Conservation (phyloP, 2,329 filamentous ascomycete species). For the Raffaelea ambrosiae region DNA sequence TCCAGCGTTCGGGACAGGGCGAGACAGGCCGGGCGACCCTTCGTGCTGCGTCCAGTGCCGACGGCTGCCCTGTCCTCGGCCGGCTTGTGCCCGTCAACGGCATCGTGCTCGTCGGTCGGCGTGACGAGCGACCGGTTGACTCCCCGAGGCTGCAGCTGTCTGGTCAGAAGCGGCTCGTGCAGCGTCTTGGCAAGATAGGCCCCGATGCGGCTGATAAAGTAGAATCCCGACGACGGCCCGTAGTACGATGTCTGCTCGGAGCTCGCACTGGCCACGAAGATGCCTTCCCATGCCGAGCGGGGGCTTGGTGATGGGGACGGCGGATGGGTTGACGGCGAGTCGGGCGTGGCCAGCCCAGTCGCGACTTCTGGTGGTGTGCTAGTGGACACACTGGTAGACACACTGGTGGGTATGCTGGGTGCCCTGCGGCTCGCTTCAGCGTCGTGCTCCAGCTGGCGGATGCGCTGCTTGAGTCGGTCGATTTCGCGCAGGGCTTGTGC, state of each 20-base stretch:
- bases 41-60: neutral
- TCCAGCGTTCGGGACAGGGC: slow-evolving; percentile 26
- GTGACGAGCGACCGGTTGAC: slow-evolving; percentile 5
- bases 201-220: slow-evolving; percentile 34
- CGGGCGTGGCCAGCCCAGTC: neutral
- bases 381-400: neutral
- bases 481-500: slow-evolving; percentile 8
- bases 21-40: too few relatives aligned
- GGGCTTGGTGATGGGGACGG: neutral
- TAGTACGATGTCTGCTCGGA: slow-evolving; percentile 30
- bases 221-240: slow-evolving; percentile 34
- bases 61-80: too few relatives aligned
- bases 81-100: neutral
- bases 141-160: slow-evolving; percentile 9
- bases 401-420: too few relatives aligned
- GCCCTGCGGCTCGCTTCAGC: neutral
- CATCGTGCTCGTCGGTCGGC: slow-evolving; percentile 3
- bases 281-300: slow-evolving; percentile 18
- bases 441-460: slow-evolving; percentile 5
- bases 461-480: neutral
- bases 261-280: slow-evolving; percentile 26
- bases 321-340: neutral
- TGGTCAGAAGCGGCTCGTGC: slow-evolving; percentile 16
- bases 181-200: slow-evolving; percentile 24
- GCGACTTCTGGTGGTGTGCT: neutral